Evolutionary conservation across 2,329 filamentous ascomycete species (phyloP).

Genomic region (Fulvia fulva): DNA sequence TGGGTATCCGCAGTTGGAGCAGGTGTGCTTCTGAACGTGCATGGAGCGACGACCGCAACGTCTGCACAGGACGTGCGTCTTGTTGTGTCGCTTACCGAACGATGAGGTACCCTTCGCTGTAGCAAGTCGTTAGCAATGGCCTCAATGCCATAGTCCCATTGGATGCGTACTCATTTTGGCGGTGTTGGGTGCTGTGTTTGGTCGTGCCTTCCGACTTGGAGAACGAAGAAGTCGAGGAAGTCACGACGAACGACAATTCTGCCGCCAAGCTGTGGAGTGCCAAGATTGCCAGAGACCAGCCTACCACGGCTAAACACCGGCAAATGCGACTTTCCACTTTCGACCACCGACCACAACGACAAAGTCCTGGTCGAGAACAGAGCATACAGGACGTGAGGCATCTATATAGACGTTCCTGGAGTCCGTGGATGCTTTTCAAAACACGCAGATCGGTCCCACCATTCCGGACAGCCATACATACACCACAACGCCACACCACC

Average conservation of each 20-base stretch:
- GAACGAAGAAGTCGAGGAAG: neutral
- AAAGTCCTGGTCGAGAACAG: neutral
- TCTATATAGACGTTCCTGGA: neutral
- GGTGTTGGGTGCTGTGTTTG: slow-evolving; percentile 10
- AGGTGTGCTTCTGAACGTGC: slow-evolving; percentile 99
- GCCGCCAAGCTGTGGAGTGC: neutral
- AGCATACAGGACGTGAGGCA: neutral
- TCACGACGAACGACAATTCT: too few relatives aligned
- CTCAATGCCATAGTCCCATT: slow-evolving; percentile 12
- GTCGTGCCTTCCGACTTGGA: neutral
- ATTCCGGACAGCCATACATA: neutral
- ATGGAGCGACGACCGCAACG: slow-evolving; percentile 97
- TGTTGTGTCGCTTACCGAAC: slow-evolving; percentile 86
- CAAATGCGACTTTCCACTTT: neutral
- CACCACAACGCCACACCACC: neutral
- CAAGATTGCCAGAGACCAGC: neutral
- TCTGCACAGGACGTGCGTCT: slow-evolving; percentile 97
- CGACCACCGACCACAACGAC: neutral
- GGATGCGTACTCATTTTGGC: slow-evolving; percentile 30
- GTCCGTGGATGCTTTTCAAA: neutral
- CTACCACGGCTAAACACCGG: neutral
- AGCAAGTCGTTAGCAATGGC: slow-evolving; percentile 38
- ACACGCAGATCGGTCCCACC: neutral
- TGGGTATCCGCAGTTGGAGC: slow-evolving; percentile 93
- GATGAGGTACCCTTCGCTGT: slow-evolving; percentile 69